phyloP scores from a whole-genome alignment of 495 filamentous ascomycete genomes.

The Poronia punctata region DNA sequence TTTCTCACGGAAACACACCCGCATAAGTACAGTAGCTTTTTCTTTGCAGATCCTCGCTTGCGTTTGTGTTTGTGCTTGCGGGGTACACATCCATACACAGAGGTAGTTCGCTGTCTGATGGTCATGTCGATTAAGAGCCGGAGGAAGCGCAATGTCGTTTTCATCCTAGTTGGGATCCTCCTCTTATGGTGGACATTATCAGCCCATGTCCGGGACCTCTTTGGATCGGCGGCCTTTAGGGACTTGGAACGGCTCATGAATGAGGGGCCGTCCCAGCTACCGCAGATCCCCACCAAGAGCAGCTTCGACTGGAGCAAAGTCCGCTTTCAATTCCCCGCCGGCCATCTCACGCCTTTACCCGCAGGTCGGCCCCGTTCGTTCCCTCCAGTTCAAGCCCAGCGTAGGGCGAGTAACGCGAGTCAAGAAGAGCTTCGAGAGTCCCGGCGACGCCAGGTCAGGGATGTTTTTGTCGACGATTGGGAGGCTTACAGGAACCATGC shows the following conservation, averaged over 20 bases:
- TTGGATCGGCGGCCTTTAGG: constrained; percentile 17
- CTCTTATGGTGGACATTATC: constrained; percentile 17
- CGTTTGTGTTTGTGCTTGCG: too few relatives aligned
- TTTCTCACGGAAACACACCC: too few relatives aligned
- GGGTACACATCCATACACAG: too few relatives aligned
- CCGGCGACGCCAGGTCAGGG: constrained; percentile 54
- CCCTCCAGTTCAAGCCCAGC: constrained; percentile 65
- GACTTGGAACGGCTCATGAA: constrained; percentile 29
- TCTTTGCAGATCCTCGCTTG: too few relatives aligned
- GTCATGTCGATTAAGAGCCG: constrained; percentile 1
- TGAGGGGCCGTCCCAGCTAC: not conserved
- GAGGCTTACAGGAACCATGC: constrained; percentile 67
- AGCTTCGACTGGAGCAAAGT: constrained; percentile 54
- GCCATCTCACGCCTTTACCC: constrained; percentile 55
- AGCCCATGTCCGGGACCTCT: constrained; percentile 4
- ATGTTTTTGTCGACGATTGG: constrained; percentile 67
- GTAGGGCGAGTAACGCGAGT: constrained; percentile 47
- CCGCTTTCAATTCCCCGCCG: constrained; percentile 51
- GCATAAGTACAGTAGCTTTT: too few relatives aligned
- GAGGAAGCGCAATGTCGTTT: not conserved
- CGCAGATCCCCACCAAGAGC: constrained; percentile 2
- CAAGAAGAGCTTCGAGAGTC: constrained; percentile 49
- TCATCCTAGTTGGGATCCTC: constrained; percentile 10
- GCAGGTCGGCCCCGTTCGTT: constrained; percentile 36
- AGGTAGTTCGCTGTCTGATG: too few relatives aligned